Percentiles rank a stretch among this genome's conserved stretches.
Evolutionary conservation across 2,329 filamentous ascomycete species (phyloP).

Genomic region (Pseudophaeomoniella oleicola): DNA sequence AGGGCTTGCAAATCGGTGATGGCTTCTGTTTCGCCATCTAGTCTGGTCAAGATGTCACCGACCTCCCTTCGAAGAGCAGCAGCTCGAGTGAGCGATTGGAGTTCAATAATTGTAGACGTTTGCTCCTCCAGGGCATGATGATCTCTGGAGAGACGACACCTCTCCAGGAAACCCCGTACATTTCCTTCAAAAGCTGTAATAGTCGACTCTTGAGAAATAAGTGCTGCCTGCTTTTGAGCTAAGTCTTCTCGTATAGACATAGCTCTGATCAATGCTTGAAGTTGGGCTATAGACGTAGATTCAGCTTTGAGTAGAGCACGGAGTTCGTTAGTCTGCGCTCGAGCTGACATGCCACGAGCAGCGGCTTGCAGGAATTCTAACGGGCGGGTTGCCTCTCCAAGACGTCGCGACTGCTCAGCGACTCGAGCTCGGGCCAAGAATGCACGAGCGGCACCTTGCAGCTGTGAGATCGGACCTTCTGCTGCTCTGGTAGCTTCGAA

Average conservation of each 20-base stretch:
- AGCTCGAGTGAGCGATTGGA: constrained; percentile 27
- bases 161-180: constrained; percentile 18
- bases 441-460: constrained; percentile 47
- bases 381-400: constrained; percentile 34
- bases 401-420: constrained; percentile 40
- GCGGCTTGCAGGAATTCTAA: constrained; percentile 50
- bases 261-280: constrained; percentile 40
- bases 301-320: constrained; percentile 27
- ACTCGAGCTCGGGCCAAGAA: constrained; percentile 48
- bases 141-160: constrained; percentile 17
- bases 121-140: constrained; percentile 17
- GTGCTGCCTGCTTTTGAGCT: constrained; percentile 30
- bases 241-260: constrained; percentile 25
- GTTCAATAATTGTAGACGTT: constrained; percentile 15
- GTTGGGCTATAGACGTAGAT: constrained; percentile 25
- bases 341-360: constrained; percentile 51
- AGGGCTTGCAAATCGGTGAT: constrained; percentile 61
- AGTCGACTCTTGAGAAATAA: constrained; percentile 42
- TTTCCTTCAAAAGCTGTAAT: constrained; percentile 53
- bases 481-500: constrained; percentile 49
- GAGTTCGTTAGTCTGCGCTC: constrained; percentile 25
- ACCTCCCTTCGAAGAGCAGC: constrained; percentile 24
- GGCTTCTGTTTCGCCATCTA: constrained; percentile 53
- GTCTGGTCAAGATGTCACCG: constrained; percentile 47
- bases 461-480: constrained; percentile 43